Percentiles rank a stretch among this genome's conserved stretches.
Evolutionary conservation across 768 basidiomycete genomes (phyloP).

Genomic region (Collybia sp.): DNA sequence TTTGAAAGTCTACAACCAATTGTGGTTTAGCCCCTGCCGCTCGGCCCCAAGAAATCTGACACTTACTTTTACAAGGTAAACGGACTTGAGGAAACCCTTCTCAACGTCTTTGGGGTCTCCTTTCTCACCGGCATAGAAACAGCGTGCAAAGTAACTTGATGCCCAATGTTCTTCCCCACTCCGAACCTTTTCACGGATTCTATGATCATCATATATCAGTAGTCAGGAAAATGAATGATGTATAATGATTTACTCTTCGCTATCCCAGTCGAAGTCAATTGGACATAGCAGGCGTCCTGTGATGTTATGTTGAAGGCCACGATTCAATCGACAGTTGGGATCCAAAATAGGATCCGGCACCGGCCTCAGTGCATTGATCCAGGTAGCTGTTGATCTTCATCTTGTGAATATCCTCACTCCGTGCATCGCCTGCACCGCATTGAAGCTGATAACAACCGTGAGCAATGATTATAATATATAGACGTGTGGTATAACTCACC

Average conservation of each 20-base stretch:
- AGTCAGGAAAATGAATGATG: background rate
- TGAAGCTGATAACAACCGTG: background rate
- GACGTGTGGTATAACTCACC: background rate
- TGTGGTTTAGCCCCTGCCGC: too few relatives aligned
- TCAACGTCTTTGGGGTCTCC: background rate
- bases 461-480: background rate
- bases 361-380: slow-evolving; percentile 10
- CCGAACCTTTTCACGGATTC: slow-evolving; percentile 8
- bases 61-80: slow-evolving; percentile 17
- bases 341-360: slow-evolving; percentile 4
- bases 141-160: slow-evolving; percentile 8
- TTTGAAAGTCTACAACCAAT: slow-evolving; percentile 12
- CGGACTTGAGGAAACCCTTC: slow-evolving; percentile 13
- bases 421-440: background rate
- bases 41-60: too few relatives aligned
- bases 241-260: slow-evolving; percentile 10
- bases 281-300: slow-evolving; percentile 23
- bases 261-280: slow-evolving; percentile 17
- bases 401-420: background rate
- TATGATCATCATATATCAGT: slow-evolving; percentile 1
- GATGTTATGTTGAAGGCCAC: slow-evolving; percentile 16
- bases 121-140: slow-evolving; percentile 8
- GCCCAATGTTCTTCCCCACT: slow-evolving; percentile 1
- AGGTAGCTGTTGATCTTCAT: slow-evolving; percentile 11
- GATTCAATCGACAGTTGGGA: slow-evolving; percentile 5